A percentile compares a stretch with the other conserved stretches of the same genome.
These are phyloP conservation scores for Pyricularia grisea DNA, from an alignment of 2,329 filamentous ascomycete genomes.

Conservation along the genomic window DNA sequence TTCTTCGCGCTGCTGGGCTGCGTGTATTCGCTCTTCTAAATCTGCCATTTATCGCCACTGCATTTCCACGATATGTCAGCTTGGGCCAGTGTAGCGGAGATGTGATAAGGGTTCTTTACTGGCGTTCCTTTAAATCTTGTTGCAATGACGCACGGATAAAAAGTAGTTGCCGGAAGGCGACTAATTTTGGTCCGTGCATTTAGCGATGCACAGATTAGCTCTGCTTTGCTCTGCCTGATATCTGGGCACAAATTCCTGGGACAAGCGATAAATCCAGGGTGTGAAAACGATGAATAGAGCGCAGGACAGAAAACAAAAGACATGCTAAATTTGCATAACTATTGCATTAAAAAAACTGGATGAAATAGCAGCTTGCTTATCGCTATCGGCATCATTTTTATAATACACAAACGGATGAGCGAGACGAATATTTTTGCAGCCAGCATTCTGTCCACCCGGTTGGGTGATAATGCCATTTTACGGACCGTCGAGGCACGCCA, in stretches of 20 bases:
- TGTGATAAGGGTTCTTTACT: not conserved
- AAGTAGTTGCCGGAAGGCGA: not conserved
- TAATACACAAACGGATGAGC: not conserved
- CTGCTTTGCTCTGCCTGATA: not conserved
- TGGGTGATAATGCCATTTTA: not conserved
- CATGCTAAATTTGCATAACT: not conserved
- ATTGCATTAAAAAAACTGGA: not conserved
- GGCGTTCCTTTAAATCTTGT: not conserved
- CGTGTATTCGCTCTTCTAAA: not conserved
- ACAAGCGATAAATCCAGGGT: not conserved
- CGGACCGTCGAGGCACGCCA: not conserved
- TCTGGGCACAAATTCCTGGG: not conserved
- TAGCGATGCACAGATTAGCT: not conserved
- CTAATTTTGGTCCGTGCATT: not conserved
- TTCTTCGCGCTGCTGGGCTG: not conserved
- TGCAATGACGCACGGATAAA: not conserved
- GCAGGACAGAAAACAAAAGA: not conserved
- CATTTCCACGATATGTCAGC: not conserved
- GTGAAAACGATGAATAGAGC: not conserved
- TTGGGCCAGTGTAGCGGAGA: not conserved
- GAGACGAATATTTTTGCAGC: not conserved
- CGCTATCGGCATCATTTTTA: not conserved
- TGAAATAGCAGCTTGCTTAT: not conserved
- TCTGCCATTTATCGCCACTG: not conserved
- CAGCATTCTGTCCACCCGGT: not conserved